Conservation (phyloP, 306 rosid species). For the Vigna angularis region DNA sequence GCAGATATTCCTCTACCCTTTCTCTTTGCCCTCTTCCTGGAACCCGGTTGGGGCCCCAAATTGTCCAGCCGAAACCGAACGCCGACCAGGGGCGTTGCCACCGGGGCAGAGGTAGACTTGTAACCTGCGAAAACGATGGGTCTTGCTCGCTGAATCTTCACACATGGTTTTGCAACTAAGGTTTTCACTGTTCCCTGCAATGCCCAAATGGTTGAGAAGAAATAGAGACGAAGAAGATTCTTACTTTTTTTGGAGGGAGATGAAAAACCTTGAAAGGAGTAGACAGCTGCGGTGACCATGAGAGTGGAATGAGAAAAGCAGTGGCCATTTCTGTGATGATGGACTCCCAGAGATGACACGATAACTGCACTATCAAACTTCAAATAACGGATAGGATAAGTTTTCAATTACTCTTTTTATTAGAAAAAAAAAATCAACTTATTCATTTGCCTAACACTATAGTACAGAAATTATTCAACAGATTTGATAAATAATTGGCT, state of each 20-base stretch:
- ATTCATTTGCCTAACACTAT: too few species aligned
- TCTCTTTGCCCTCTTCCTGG: slow-evolving; percentile 86
- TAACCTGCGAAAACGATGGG: slow-evolving; percentile 43
- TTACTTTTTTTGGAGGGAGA: neutral
- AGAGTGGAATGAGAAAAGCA: slow-evolving; percentile 53
- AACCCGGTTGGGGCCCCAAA: slow-evolving; percentile 94
- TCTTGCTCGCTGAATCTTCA: slow-evolving; percentile 45
- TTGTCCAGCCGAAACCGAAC: slow-evolving; percentile 81
- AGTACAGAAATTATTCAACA: too few species aligned
- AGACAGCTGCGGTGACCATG: slow-evolving; percentile 45
- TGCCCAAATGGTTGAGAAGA: slow-evolving; percentile 1
- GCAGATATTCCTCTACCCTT: slow-evolving; percentile 95
- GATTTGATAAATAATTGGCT: too few species aligned
- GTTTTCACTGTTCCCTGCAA: slow-evolving; percentile 67
- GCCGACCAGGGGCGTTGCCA: slow-evolving; percentile 29
- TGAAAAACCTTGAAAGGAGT: slow-evolving; percentile 79
- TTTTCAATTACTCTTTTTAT: neutral
- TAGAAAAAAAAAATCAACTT: neutral
- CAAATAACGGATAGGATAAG: slow-evolving; percentile 49
- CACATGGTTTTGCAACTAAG: slow-evolving; percentile 53
- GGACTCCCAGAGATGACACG: neutral
- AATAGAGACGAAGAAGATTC: neutral
- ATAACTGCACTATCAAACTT: neutral
- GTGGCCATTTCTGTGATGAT: slow-evolving; percentile 44
- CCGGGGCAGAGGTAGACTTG: slow-evolving; percentile 48